phyloP scores from a whole-genome alignment of 2,329 filamentous ascomycete species.

The Atkinsonella hypoxylon region DNA sequence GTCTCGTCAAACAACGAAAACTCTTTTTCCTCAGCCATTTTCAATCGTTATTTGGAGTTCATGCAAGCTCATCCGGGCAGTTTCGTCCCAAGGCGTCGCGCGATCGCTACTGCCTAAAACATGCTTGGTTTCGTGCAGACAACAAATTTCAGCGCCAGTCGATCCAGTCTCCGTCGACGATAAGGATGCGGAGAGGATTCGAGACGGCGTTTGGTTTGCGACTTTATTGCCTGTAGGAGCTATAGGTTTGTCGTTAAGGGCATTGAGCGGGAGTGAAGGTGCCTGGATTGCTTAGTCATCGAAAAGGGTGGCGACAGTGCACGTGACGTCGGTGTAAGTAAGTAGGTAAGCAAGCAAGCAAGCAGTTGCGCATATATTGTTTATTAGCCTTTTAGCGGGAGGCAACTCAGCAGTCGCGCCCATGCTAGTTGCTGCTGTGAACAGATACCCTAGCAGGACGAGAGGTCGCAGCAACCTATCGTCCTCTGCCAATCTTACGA shows the following conservation, averaged over 20 bases:
- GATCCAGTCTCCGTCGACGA: not conserved
- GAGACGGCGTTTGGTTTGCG: not conserved
- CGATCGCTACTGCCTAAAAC: conserved; percentile 12
- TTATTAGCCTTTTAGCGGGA: no score
- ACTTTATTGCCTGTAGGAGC: not conserved
- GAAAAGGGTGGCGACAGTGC: no score
- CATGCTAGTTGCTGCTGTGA: no score
- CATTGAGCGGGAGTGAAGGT: not conserved
- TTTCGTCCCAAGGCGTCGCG: conserved; percentile 14
- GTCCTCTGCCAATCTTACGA: no score
- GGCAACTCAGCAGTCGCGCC: no score
- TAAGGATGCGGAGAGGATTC: not conserved
- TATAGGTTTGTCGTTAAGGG: not conserved
- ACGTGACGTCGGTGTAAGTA: no score
- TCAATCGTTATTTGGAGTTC: conserved; percentile 9
- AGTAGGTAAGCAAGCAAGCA: no score
- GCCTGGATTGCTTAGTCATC: not conserved
- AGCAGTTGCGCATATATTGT: no score
- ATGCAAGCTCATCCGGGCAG: conserved; percentile 9
- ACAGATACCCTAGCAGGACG: no score
- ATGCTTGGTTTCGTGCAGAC: conserved; percentile 12
- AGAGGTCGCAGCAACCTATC: no score
- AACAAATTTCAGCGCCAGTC: not conserved
- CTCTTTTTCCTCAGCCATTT: conserved; percentile 22
- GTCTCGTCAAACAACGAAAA: conserved; percentile 24